phyloP scores from a whole-genome alignment of 768 basidiomycete genomes.

The Galerina sulciceps region DNA sequence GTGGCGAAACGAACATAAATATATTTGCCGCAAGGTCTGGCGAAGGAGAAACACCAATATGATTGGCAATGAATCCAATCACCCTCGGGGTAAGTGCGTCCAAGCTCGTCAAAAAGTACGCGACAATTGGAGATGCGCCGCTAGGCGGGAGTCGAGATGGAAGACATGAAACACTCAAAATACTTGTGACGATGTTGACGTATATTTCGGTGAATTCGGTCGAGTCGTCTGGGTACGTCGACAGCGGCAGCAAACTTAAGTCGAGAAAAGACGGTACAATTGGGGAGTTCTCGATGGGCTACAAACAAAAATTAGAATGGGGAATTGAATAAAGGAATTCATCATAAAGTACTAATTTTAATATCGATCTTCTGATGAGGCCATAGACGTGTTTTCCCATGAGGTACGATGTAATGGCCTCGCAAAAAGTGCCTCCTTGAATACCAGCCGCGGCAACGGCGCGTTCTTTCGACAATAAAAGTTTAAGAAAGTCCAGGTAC shows the following conservation, averaged over 20 bases:
- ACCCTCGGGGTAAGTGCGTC: constrained; percentile 25
- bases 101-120: constrained; percentile 50
- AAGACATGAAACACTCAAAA: constrained; percentile 77
- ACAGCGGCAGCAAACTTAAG: constrained; percentile 48
- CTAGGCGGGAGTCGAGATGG: constrained; percentile 73
- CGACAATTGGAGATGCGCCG: constrained; percentile 66
- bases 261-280: constrained; percentile 49
- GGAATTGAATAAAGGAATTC: not conserved
- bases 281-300: constrained; percentile 65
- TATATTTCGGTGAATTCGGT: constrained; percentile 37
- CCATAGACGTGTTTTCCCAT: constrained; percentile 50
- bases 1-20: constrained; percentile 62
- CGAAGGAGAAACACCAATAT: constrained; percentile 34
- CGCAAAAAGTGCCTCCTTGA: constrained; percentile 33
- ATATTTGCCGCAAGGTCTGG: constrained; percentile 78
- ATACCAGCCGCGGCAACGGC: constrained; percentile 31
- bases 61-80: constrained; percentile 29
- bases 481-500: constrained; percentile 56
- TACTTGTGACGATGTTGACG: constrained; percentile 46
- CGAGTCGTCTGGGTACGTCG: constrained; percentile 25
- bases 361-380: constrained; percentile 43
- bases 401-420: constrained; percentile 47
- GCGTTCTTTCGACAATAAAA: constrained; percentile 41
- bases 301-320: not conserved
- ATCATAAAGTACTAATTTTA: constrained; percentile 50